phyloP scores from a whole-genome alignment of 2,329 filamentous ascomycete genomes.

The Fusarium longipes region DNA sequence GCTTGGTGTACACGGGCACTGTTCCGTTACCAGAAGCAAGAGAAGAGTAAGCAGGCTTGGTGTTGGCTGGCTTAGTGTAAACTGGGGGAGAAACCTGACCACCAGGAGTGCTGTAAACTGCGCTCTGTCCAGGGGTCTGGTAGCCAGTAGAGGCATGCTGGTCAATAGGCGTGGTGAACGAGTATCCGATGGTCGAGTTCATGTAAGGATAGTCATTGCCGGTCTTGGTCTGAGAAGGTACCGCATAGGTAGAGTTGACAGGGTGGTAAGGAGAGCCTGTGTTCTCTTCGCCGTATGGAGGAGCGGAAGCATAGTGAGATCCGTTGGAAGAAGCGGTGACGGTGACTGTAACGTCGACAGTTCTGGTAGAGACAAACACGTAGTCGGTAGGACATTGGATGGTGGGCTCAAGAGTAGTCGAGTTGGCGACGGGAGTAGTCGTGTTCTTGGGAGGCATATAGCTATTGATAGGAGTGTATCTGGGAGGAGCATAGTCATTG shows the following conservation, averaged over 20 bases:
- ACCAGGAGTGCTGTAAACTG: constrained; percentile 10
- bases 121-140: constrained; percentile 11
- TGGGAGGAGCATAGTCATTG: constrained; percentile 11
- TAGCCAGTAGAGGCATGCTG: constrained; percentile 9
- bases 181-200: constrained; percentile 31
- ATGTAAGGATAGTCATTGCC: constrained; percentile 24
- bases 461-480: constrained; percentile 17
- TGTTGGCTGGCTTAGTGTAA: constrained; percentile 26
- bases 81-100: constrained; percentile 25
- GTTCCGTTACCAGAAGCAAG: constrained; percentile 15
- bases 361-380: constrained; percentile 48
- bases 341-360: constrained; percentile 51
- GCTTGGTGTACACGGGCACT: constrained; percentile 26
- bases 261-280: constrained; percentile 15
- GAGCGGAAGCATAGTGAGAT: constrained; percentile 30
- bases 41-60: constrained; percentile 14
- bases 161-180: constrained; percentile 19
- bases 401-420: constrained; percentile 16
- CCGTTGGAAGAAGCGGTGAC: constrained; percentile 47
- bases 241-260: constrained; percentile 21
- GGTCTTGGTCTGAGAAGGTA: constrained; percentile 20
- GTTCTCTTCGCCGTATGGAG: constrained; percentile 26
- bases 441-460: constrained; percentile 26
- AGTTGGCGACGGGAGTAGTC: constrained; percentile 19
- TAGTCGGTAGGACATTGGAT: constrained; percentile 42